A percentile compares a stretch with the other conserved stretches of the same genome.
Conservation (phyloP, 2,329 filamentous ascomycete species). For the Arthroderma uncinatum region DNA sequence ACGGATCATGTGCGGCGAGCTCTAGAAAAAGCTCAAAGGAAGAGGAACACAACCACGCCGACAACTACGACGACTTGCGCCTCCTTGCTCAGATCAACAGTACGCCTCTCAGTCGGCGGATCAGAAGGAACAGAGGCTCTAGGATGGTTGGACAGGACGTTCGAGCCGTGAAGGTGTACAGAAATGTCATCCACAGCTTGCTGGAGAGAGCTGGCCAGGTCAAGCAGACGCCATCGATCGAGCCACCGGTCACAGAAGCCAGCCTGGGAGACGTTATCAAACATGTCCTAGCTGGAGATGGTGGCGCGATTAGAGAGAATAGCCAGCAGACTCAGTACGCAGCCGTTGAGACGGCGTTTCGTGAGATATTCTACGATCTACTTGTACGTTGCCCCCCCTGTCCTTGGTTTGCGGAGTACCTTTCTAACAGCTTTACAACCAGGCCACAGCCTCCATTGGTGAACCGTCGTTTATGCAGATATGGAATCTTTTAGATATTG, state of each 20-base stretch:
- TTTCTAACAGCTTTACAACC: slow-evolving; percentile 12
- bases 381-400: slow-evolving; percentile 49
- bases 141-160: slow-evolving; percentile 27
- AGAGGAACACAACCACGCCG: background rate
- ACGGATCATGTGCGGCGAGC: slow-evolving; percentile 3
- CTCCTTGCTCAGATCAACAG: background rate
- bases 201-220: slow-evolving; percentile 47
- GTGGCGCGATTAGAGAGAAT: slow-evolving; percentile 26
- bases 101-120: background rate
- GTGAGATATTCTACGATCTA: slow-evolving; percentile 66
- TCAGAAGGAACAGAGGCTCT: background rate
- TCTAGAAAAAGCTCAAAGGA: background rate
- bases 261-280: slow-evolving; percentile 42
- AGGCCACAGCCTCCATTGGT: slow-evolving; percentile 66
- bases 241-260: slow-evolving; percentile 62
- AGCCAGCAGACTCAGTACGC: slow-evolving; percentile 49
- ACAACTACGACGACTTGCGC: background rate
- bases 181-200: slow-evolving; percentile 45
- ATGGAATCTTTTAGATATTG: slow-evolving; percentile 88
- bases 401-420: background rate
- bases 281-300: slow-evolving; percentile 28
- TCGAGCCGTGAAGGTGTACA: slow-evolving; percentile 36
- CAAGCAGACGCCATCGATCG: slow-evolving; percentile 53
- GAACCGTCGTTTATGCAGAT: slow-evolving; percentile 68
- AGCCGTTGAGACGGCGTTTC: slow-evolving; percentile 71